Evolutionary conservation across 345 rosid genomes (phyloP).

Genomic region (Physaria fendleri): DNA sequence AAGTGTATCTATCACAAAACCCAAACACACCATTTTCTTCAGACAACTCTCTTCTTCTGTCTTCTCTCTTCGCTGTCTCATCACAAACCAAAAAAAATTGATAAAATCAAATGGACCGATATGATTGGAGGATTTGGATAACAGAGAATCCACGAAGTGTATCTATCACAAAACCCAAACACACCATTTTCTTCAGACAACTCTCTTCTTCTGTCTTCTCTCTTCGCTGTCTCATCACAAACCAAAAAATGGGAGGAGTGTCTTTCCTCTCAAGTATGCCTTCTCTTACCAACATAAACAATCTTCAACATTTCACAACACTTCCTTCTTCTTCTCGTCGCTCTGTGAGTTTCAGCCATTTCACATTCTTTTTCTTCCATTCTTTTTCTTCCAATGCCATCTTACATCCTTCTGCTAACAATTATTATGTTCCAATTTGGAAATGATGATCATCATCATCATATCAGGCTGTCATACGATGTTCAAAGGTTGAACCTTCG

Average conservation of each 20-base stretch:
- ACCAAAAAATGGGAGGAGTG: constrained; percentile 26
- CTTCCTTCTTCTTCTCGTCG: constrained; percentile 22
- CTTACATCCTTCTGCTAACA: background rate
- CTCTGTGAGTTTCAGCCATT: constrained; percentile 31
- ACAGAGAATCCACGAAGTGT: constrained; percentile 26
- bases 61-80: background rate
- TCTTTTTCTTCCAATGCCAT: background rate
- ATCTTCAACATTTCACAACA: constrained; percentile 13
- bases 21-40: constrained; percentile 1
- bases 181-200: background rate
- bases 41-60: background rate
- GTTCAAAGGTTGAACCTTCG: constrained; percentile 34
- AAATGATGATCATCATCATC: background rate
- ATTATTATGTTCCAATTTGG: background rate
- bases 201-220: background rate
- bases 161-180: constrained; percentile 19
- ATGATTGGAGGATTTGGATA: constrained; percentile 29
- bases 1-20: constrained; percentile 24
- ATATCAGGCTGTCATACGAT: constrained; percentile 43
- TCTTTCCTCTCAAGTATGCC: constrained; percentile 60
- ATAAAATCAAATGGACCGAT: constrained; percentile 13
- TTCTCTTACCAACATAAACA: constrained; percentile 28
- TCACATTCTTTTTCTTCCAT: background rate
- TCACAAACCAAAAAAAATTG: constrained; percentile 8
- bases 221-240: constrained; percentile 3